Percentiles rank a stretch among this genome's conserved stretches.
Conservation (phyloP, 2,329 filamentous ascomycete species). For the Nemania sp. region DNA sequence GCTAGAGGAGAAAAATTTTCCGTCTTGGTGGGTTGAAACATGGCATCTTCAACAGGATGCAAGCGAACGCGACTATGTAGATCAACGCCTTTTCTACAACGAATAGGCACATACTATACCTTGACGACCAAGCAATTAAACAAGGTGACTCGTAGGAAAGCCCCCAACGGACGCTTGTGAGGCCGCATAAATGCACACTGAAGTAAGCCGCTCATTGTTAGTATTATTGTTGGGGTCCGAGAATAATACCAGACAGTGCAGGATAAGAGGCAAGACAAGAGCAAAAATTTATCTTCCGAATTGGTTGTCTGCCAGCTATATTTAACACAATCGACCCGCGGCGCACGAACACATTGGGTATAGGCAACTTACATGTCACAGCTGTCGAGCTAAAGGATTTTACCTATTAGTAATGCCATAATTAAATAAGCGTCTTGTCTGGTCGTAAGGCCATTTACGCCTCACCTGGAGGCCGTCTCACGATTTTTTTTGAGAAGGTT, state of each 20-base stretch:
- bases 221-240: constrained; percentile 12
- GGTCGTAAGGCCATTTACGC: not conserved
- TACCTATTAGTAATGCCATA: not conserved
- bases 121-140: too few species aligned
- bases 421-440: not conserved
- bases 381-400: too few species aligned
- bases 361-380: too few species aligned
- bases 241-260: constrained; percentile 7
- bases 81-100: constrained; percentile 15
- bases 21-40: constrained; percentile 33
- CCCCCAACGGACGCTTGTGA: constrained; percentile 2
- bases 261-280: not conserved
- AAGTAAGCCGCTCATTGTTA: not conserved
- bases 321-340: too few species aligned
- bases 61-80: constrained; percentile 26
- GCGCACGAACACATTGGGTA: too few species aligned
- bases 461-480: not conserved
- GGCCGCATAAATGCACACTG: constrained; percentile 14
- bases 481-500: not conserved
- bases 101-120: too few species aligned
- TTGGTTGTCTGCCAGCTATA: constrained; percentile 5
- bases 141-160: constrained; percentile 1
- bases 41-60: constrained; percentile 23
- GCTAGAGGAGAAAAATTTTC: constrained; percentile 25
- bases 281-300: constrained; percentile 6